Evolutionary conservation across 2,329 filamentous ascomycete species (phyloP), one percentile per base, ranked within the genome.

Genomic region (Apiospora rasikravindrae): DNA sequence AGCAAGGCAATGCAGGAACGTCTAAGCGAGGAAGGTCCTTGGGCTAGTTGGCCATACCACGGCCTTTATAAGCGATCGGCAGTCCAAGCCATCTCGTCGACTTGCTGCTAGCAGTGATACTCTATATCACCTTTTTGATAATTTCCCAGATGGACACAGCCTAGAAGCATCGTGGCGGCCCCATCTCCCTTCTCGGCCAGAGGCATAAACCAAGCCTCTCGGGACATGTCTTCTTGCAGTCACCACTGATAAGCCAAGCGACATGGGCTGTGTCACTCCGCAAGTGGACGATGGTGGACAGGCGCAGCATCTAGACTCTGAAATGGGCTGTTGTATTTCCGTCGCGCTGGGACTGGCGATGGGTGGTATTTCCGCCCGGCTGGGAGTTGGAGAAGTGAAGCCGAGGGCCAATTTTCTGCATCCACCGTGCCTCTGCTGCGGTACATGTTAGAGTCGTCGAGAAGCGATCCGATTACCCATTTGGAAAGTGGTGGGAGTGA

Each of bases 101-200:
- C 29, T 64, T 10, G 8, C 22, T 37, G 3, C 16, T 61, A 61
- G 53, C 53, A 61, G 29, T 61, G 29, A 29, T 19, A 37, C 53
- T 61, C 29, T 61, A 64, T 64, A 64, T 13, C 19, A n/a, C 19
- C 8, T 19, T 19, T 11, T 16, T 19, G 19, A n/a, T 40, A 64
- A 64, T 64, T 22, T 64, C 33, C 57, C 57, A 61, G 53, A 64
- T 40, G 57, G 57, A 64, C 57, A 64, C 57, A 40, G 53, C 53
- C 51, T 33, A n/a, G 26, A 8, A 37, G 19, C 8, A 40, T 19
- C 19, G 33, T 19, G 19, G n/a, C 49, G 57, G 57, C 57, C 57
- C 57, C 57, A n/a, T 64, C 22, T 33, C 57, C 57, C 19, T 40
- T 64, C 57, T 64, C 33, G 33, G 22, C 29, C 57, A 64, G 16